phyloP scores from a whole-genome alignment of 257 asterid species.

The Fraxinus pennsylvanica region DNA sequence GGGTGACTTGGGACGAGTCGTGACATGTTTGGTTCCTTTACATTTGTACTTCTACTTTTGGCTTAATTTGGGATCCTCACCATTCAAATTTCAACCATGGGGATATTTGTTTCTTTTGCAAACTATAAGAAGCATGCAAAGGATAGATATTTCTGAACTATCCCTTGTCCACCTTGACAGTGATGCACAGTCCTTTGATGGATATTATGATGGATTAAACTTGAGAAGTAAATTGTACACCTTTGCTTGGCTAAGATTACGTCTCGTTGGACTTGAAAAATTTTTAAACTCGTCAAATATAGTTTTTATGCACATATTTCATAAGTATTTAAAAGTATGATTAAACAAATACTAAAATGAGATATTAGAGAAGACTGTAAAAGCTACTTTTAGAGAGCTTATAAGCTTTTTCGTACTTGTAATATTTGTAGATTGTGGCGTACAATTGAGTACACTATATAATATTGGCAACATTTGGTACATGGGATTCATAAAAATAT shows the following conservation, averaged over 20 bases:
- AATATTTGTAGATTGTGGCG: too few relatives aligned
- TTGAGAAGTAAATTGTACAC: too few relatives aligned
- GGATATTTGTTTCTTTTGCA: not conserved
- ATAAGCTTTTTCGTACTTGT: not conserved
- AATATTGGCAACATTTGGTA: not conserved
- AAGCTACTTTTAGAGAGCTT: not conserved
- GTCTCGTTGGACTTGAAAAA: too few relatives aligned
- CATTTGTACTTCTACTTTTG: not conserved
- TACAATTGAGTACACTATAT: not conserved
- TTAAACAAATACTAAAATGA: too few relatives aligned
- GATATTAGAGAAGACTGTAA: too few relatives aligned
- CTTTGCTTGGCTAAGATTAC: too few relatives aligned
- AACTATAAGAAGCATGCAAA: not conserved
- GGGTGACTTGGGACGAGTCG: too few relatives aligned
- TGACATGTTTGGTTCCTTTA: not conserved
- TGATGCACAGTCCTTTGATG: not conserved
- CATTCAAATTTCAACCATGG: not conserved
- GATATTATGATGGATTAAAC: too few relatives aligned
- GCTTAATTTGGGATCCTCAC: not conserved
- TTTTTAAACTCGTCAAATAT: too few relatives aligned
- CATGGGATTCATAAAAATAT: not conserved
- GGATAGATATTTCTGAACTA: not conserved
- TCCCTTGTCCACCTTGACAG: not conserved
- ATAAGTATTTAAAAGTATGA: too few relatives aligned
- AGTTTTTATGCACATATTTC: too few relatives aligned